Base-by-base conservation (phyloP, 305 asterid genomes). In the Fraxinus velutina region DNA sequence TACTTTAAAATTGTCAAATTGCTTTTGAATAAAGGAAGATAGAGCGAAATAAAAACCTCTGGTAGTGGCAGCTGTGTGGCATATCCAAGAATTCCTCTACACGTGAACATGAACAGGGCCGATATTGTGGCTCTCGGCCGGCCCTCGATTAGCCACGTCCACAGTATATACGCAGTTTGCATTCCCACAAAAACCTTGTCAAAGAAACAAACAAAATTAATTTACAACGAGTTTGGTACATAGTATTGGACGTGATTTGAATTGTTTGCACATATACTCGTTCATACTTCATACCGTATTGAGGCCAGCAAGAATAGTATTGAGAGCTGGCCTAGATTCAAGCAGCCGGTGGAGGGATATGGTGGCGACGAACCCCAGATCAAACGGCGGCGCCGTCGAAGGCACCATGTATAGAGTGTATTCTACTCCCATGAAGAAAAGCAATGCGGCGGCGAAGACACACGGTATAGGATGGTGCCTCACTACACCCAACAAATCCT, bases 41-140 rank as follows among this genome's bases (percentile, higher is more conserved):
- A 12, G 30, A 68, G 13, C 5, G 17, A 68, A 68, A 27, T 29
- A 68, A 68, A 13, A 75, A 95, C 99, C 97, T 91, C 86, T 13
- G 98, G 97, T 77, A 93, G 77, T 71, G 97, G 99, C 17, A 95
- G 92, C 88, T 93, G 99, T 1, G 99, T 95, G 76, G 90, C 89
- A 82, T 95, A 95, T 78, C 99, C 98, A 70, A 93, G 96, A 87
- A 95, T 89, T 80, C 99, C 99, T 57, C 99, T 85, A 82, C 92
- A 92, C 27, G 99, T 95, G 93, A 95, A 95, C 99, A 95, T 95
- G 90, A 88, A 95, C 50, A 93, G 78, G 15, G 98, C 92, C 1
- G 99, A 85, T 1, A 93, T 93, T 0, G 97, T 92, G 17, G 97
- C 90, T 82, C 99, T 86, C 0, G 96, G 93, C 5, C 99, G 86